A percentile compares a stretch with the other conserved stretches of the same genome.
phyloP scores from a whole-genome alignment of 2,329 filamentous ascomycete species.

The Epichloe festucae region DNA sequence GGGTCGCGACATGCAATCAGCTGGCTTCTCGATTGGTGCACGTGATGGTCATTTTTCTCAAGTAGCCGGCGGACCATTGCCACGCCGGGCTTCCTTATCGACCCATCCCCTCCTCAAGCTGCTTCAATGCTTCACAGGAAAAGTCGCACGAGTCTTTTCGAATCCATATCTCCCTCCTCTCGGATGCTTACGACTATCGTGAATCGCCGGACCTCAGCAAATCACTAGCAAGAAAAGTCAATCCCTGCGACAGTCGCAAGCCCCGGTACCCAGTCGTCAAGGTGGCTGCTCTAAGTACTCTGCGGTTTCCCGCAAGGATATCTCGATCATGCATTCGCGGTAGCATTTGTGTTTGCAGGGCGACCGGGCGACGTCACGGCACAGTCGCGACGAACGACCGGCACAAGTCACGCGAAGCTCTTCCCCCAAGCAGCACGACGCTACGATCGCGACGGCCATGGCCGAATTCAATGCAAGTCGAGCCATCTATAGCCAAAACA shows the following conservation, averaged over 20 bases:
- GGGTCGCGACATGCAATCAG: no score
- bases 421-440: slow-evolving; percentile 10
- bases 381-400: slow-evolving; percentile 13
- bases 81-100: not conserved
- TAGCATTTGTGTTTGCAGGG: slow-evolving; percentile 25
- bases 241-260: not conserved
- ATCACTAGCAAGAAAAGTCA: not conserved
- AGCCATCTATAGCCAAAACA: slow-evolving; percentile 3
- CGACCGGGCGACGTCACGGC: slow-evolving; percentile 22
- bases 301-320: slow-evolving; percentile 33
- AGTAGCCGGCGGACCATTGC: not conserved
- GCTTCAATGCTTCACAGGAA: no score
- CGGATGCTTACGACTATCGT: not conserved
- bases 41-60: slow-evolving; percentile 1
- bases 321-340: slow-evolving; percentile 27
- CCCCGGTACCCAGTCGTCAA: slow-evolving; percentile 13
- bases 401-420: slow-evolving; percentile 12
- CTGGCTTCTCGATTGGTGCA: not conserved
- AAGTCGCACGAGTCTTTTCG: not conserved
- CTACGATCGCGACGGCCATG: slow-evolving; percentile 11
- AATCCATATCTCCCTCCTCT: not conserved
- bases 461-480: slow-evolving; percentile 9
- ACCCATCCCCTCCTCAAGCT: no score
- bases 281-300: slow-evolving; percentile 24
- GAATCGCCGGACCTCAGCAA: not conserved